These are phyloP conservation scores for Calvatia gigantea DNA, from an alignment of 768 basidiomycete genomes.

Conservation along the genomic window DNA sequence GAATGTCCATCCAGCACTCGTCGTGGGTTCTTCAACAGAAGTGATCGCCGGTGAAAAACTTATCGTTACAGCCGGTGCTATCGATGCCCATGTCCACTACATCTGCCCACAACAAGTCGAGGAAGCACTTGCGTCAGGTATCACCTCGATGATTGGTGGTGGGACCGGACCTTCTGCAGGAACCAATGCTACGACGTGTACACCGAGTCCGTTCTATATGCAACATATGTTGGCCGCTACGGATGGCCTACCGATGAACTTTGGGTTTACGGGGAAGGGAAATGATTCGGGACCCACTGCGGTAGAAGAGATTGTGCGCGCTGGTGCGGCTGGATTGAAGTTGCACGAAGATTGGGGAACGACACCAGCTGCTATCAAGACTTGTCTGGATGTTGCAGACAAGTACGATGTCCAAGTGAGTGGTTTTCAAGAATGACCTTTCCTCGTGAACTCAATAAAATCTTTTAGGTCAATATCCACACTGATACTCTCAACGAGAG, in stretches of 20 bases:
- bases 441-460: not conserved
- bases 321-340: constrained; percentile 89
- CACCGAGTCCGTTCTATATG: constrained; percentile 87
- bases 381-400: constrained; percentile 78
- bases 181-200: constrained; percentile 93
- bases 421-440: not conserved
- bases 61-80: constrained; percentile 89
- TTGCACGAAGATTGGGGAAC: constrained; percentile 98
- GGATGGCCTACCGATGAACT: constrained; percentile 87
- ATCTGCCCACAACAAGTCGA: constrained; percentile 92
- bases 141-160: constrained; percentile 93
- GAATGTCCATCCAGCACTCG: constrained; percentile 62
- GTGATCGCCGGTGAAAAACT: constrained; percentile 95
- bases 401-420: constrained; percentile 90
- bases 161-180: constrained; percentile 93
- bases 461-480: constrained; percentile 79
- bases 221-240: constrained; percentile 88
- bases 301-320: constrained; percentile 75
- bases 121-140: constrained; percentile 80
- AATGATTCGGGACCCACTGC: constrained; percentile 80
- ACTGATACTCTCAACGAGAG: constrained; percentile 97
- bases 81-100: constrained; percentile 92
- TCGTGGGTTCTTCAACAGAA: constrained; percentile 91
- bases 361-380: constrained; percentile 79
- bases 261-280: constrained; percentile 94